phyloP scores from a whole-genome alignment of 1,139 yeast genomes.

The Hemisphaericaspora xylanilytica region DNA sequence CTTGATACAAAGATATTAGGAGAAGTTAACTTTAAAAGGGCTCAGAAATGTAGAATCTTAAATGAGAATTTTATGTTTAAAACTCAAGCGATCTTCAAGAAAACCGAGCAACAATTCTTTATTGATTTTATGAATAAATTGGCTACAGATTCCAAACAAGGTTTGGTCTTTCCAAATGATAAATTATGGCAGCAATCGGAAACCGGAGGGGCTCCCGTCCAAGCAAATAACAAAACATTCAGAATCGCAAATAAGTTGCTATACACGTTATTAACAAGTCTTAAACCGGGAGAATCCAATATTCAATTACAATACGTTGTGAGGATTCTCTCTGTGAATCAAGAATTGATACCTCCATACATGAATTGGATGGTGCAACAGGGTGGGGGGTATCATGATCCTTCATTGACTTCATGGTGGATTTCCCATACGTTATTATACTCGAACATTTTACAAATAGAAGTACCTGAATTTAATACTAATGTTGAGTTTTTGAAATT shows the following conservation, averaged over 20 bases:
- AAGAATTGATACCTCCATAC: slow-evolving; percentile 77
- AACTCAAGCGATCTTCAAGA: slow-evolving; percentile 51
- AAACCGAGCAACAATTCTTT: slow-evolving; percentile 34
- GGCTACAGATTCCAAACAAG: slow-evolving; percentile 52
- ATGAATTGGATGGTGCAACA: slow-evolving; percentile 53
- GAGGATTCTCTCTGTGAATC: slow-evolving; percentile 50
- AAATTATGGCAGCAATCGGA: slow-evolving; percentile 48
- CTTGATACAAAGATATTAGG: slow-evolving; percentile 51
- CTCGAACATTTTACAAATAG: slow-evolving; percentile 54
- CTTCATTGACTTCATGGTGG: slow-evolving; percentile 78
- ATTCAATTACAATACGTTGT: slow-evolving; percentile 57
- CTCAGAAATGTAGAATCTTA: slow-evolving; percentile 71
- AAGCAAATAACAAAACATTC: slow-evolving; percentile 48
- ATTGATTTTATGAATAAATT: slow-evolving; percentile 50
- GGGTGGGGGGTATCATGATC: slow-evolving; percentile 64
- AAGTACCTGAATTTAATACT: slow-evolving; percentile 38
- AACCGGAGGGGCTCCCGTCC: slow-evolving; percentile 26
- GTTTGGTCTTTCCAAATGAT: slow-evolving; percentile 62
- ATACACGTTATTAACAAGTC: slow-evolving; percentile 56
- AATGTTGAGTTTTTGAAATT: slow-evolving; percentile 13
- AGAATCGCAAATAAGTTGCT: slow-evolving; percentile 65
- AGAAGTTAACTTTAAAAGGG: slow-evolving; percentile 62
- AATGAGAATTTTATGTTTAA: slow-evolving; percentile 74
- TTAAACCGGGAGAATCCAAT: slow-evolving; percentile 82
- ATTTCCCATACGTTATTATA: slow-evolving; percentile 67